A percentile compares a stretch with the other conserved stretches of the same genome.
phyloP scores from a whole-genome alignment of 2,329 filamentous ascomycete species.

The Cordyceps cateniannulata region DNA sequence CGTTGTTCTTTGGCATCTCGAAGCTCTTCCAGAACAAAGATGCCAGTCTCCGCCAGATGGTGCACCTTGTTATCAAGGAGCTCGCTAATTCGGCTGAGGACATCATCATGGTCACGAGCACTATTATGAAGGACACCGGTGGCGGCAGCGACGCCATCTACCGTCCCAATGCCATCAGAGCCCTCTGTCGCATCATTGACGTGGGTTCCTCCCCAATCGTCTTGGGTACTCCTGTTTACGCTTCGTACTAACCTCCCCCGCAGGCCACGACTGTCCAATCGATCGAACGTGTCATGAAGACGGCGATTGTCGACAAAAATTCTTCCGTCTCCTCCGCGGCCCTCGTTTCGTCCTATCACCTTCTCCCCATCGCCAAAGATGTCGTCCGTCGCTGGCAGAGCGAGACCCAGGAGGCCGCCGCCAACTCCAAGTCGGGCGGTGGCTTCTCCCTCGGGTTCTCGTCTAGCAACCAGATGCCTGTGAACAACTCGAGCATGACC shows the following conservation, averaged over 20 bases:
- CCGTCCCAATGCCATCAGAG: constrained; percentile 91
- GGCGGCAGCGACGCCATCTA: constrained; percentile 91
- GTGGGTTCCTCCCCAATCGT: constrained; percentile 43
- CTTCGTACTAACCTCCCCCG: constrained; percentile 20
- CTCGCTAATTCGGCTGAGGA: constrained; percentile 91
- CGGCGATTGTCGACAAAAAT: constrained; percentile 97
- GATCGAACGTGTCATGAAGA: constrained; percentile 98
- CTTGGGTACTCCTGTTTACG: background rate
- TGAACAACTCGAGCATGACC: constrained; percentile 93
- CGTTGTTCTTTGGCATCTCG: constrained; percentile 97
- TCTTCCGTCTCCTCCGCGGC: constrained; percentile 95
- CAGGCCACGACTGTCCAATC: constrained; percentile 92
- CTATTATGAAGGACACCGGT: constrained; percentile 99
- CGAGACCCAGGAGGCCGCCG: constrained; percentile 94
- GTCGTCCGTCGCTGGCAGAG: constrained; percentile 97
- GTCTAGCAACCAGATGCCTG: constrained; percentile 63
- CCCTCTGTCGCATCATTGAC: constrained; percentile 93
- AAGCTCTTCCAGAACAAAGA: constrained; percentile 99
- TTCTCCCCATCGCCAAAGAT: constrained; percentile 91
- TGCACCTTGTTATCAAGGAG: constrained; percentile 97
- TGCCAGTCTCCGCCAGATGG: constrained; percentile 96
- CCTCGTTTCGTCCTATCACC: constrained; percentile 93
- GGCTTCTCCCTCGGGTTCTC: constrained; percentile 90
- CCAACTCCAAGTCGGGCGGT: constrained; percentile 78
- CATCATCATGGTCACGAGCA: constrained; percentile 99